phyloP scores from a whole-genome alignment of 176 grass and related monocot species.

The Pontederia crassipes region DNA sequence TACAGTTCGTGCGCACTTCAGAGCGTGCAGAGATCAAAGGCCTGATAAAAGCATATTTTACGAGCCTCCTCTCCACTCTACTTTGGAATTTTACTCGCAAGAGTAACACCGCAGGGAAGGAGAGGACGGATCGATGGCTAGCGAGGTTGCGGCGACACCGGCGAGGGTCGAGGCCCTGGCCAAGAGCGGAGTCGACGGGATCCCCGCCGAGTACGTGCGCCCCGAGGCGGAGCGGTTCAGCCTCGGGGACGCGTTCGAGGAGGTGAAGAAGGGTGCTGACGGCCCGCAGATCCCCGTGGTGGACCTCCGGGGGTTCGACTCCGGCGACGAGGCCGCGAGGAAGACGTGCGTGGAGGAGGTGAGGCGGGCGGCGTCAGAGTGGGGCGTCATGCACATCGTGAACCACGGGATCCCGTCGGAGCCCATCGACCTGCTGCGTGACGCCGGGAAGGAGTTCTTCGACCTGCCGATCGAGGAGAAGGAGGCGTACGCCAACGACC shows the following conservation, averaged over 20 bases:
- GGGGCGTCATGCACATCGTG: slow-evolving; percentile 86
- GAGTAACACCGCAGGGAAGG: not conserved
- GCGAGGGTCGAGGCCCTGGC: slow-evolving; percentile 55
- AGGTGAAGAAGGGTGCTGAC: slow-evolving; percentile 7
- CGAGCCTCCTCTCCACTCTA: no score
- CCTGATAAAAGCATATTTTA: no score
- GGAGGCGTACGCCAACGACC: slow-evolving; percentile 79
- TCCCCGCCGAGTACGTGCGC: slow-evolving; percentile 70
- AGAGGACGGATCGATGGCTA: slow-evolving; percentile 8
- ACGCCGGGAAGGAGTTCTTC: slow-evolving; percentile 56
- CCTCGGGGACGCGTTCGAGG: slow-evolving; percentile 71
- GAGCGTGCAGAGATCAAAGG: no score
- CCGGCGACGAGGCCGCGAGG: not conserved
- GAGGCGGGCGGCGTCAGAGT: slow-evolving; percentile 43
- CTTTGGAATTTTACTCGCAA: no score
- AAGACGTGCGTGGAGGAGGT: slow-evolving; percentile 39
- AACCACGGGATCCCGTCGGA: slow-evolving; percentile 51
- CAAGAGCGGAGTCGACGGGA: slow-evolving; percentile 24
- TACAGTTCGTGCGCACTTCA: no score
- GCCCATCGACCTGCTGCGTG: slow-evolving; percentile 34
- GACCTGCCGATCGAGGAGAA: slow-evolving; percentile 46
- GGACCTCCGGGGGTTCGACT: slow-evolving; percentile 41
- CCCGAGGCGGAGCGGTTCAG: slow-evolving; percentile 48
- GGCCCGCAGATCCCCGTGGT: slow-evolving; percentile 52
- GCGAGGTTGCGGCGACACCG: not conserved